Percentiles rank a stretch among this genome's conserved stretches.
Evolutionary conservation across 75 land plant species (phyloP).

Genomic region (Picea sitchensis): DNA sequence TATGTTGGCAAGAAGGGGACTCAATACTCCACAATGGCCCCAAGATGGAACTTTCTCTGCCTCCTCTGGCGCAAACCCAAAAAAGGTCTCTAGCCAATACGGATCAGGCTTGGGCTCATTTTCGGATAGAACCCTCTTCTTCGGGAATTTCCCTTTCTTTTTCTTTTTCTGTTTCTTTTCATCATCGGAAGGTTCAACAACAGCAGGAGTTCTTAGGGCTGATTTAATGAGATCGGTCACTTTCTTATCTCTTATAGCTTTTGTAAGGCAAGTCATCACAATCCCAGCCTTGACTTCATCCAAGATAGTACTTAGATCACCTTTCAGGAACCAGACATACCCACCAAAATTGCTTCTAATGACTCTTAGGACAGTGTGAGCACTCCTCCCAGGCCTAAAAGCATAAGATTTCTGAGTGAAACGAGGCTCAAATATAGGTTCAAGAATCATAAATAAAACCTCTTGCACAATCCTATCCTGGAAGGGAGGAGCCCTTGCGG

Average conservation of each 20-base stretch:
- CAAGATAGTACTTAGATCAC: conserved; percentile 39
- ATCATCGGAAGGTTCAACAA: background rate
- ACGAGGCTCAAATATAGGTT: conserved; percentile 58
- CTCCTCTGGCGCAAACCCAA: conserved; percentile 70
- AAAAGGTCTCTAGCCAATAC: conserved; percentile 76
- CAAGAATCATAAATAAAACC: conserved; percentile 49
- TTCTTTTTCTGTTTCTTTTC: conserved; percentile 32
- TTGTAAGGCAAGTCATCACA: conserved; percentile 33
- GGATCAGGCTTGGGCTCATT: conserved; percentile 85
- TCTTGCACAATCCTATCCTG: conserved; percentile 75
- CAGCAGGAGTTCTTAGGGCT: conserved; percentile 16
- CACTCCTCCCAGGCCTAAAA: conserved; percentile 56
- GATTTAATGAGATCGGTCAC: conserved; percentile 42
- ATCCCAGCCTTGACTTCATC: conserved; percentile 22
- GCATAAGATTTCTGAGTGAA: conserved; percentile 55
- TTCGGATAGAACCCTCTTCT: conserved; percentile 52
- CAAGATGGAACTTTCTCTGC: conserved; percentile 45
- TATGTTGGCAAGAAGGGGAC: conserved; percentile 60
- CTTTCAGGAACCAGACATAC: conserved; percentile 62
- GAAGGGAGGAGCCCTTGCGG: conserved; percentile 30
- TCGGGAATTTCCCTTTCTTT: conserved; percentile 33
- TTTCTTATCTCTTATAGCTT: conserved; percentile 48
- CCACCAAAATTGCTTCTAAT: conserved; percentile 61
- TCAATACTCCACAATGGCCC: conserved; percentile 63
- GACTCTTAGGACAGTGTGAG: conserved; percentile 59